Evolutionary conservation across 352 stramenopile species (phyloP).

Genomic region (Pythium aphanidermatum): DNA sequence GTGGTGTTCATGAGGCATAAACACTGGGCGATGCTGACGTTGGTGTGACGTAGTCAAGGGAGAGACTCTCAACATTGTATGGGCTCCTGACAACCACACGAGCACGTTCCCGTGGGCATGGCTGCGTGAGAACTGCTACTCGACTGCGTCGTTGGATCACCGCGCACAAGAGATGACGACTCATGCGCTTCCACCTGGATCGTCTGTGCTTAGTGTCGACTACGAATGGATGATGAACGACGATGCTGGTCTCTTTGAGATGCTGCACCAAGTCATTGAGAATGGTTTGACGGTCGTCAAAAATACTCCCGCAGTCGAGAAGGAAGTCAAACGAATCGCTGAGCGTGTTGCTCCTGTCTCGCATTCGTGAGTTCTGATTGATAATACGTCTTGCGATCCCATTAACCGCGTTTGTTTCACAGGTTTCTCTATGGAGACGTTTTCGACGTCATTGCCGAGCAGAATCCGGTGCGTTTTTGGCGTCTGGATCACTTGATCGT

Average conservation of each 20-base stretch:
- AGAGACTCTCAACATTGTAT: constrained; percentile 63
- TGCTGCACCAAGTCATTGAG: constrained; percentile 64
- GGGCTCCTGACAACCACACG: constrained; percentile 52
- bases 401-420: too few relatives aligned
- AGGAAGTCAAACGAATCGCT: constrained; percentile 65
- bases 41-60: constrained; percentile 44
- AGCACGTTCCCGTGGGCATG: constrained; percentile 64
- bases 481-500: too few relatives aligned
- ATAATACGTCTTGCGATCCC: too few relatives aligned
- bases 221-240: constrained; percentile 65
- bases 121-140: constrained; percentile 80
- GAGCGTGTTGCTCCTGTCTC: constrained; percentile 77
- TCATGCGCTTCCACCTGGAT: constrained; percentile 34
- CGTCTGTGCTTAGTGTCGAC: constrained; percentile 45
- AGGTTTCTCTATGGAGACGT: constrained; percentile 84
- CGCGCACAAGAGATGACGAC: constrained; percentile 41
- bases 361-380: constrained; percentile 47
- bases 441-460: constrained; percentile 79
- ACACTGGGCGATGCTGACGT: neutral
- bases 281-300: constrained; percentile 66
- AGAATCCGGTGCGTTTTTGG: constrained; percentile 52
- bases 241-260: constrained; percentile 59
- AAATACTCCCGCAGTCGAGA: constrained; percentile 51
- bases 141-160: constrained; percentile 39
- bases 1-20: neutral